Base-by-base conservation (phyloP, 257 asterid genomes). In the Linderniella brevidens region DNA sequence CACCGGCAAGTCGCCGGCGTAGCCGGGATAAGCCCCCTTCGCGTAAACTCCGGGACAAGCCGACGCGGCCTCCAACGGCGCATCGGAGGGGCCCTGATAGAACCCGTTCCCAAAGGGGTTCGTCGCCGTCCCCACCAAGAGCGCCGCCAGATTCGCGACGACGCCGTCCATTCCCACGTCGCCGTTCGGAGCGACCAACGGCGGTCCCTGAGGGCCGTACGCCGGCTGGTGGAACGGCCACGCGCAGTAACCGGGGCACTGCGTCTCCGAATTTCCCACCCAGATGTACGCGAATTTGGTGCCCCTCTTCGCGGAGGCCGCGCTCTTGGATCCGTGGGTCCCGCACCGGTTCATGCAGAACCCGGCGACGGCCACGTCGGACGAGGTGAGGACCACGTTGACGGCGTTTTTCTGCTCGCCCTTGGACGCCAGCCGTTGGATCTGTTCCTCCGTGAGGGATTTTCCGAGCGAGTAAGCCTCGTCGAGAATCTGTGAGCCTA, bases 11-110 rank as follows among this genome's bases (percentile, higher is more conserved):
- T 39, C 43, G 43, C 43, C 43, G 43, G 43, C 43, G 15, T 39
- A 39, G 13, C 43, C 43, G 1, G 43, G 43, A 13, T 39, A 39
- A 13, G 43, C 43, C 43, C 43, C 43, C 43, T 39, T 39, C 4
- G 43, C 43, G 43, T 39, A 39, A 13, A 39, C 43, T 3, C 43
- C 43, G 43, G 43, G 43, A 13, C 43, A 39, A 9, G 43, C 43
- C 43, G 43, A 10, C 43, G 43, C 43, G 1, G 43, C 43, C 9
- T 39, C 43, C 43, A 39, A 13, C 13, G 43, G 43, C 13, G 43
- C 43, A 1, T 11, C 15, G 4, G 43, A 11, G 4, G 43, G 43
- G 15, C 43, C 43, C 15, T 39, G 43, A 9, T 39, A 39, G 9
- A 39, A 39, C 43, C 43, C 43, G 43, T 39, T 39, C 9, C 43